A percentile compares a stretch with the other conserved stretches of the same genome.
Conservation (phyloP, 2,329 filamentous ascomycete species). For the Penicillium sp. region DNA sequence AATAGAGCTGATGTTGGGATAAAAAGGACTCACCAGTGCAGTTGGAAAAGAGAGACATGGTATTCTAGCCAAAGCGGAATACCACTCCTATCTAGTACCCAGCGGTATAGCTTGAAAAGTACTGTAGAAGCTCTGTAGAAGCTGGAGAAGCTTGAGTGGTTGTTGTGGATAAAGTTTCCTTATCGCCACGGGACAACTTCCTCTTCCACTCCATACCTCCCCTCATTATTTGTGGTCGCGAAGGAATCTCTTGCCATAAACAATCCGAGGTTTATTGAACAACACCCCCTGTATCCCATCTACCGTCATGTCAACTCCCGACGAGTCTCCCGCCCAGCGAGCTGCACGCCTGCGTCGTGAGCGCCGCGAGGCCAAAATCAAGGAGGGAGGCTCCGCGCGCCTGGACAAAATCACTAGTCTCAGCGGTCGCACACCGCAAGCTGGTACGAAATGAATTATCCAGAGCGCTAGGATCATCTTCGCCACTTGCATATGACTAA, state of each 20-base stretch:
- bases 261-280: not conserved
- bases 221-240: not conserved
- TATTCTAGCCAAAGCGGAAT: too few relatives aligned
- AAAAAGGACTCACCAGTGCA: too few relatives aligned
- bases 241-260: not conserved
- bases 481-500: conserved; percentile 6
- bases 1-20: too few relatives aligned
- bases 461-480: not conserved
- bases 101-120: too few relatives aligned
- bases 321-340: conserved; percentile 45
- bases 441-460: conserved; percentile 23
- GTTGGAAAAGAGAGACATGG: too few relatives aligned
- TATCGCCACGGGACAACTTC: conserved; percentile 16
- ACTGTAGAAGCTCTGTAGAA: not conserved
- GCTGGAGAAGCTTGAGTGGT: not conserved
- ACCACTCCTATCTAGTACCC: too few relatives aligned
- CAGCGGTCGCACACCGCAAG: conserved; percentile 48
- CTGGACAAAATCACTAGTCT: conserved; percentile 59
- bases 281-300: not conserved
- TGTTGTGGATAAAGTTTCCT: conserved; percentile 4
- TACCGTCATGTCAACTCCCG: conserved; percentile 31
- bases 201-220: not conserved
- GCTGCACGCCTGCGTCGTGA: conserved; percentile 59
- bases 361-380: conserved; percentile 59
- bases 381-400: conserved; percentile 53